phyloP scores from a whole-genome alignment of 73 alveolate genomes.

The Paramecium pentaurelia region DNA sequence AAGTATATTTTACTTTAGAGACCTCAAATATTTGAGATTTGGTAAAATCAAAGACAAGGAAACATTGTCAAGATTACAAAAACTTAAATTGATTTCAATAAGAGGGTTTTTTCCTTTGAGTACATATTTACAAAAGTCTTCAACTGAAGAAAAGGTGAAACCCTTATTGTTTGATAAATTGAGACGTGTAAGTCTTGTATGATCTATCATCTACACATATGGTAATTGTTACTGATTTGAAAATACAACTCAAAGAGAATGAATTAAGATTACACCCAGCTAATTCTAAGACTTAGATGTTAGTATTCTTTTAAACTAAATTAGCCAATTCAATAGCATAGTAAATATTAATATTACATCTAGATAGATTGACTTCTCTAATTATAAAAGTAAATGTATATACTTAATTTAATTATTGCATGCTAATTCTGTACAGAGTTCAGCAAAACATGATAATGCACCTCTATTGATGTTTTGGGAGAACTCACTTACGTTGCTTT shows the following conservation, averaged over 20 bases:
- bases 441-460: constrained; percentile 28
- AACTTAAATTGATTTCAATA: background rate
- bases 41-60: background rate
- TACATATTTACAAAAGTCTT: constrained; percentile 16
- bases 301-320: background rate
- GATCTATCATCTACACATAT: constrained; percentile 23
- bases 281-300: background rate
- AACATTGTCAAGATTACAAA: background rate
- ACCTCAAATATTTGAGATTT: background rate
- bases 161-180: background rate
- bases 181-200: background rate
- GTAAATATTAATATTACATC: constrained; percentile 13
- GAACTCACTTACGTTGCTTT: background rate
- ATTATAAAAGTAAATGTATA: no score
- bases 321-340: constrained; percentile 35
- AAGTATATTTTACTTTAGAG: background rate
- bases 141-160: background rate
- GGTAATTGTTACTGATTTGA: background rate
- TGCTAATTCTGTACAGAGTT: background rate
- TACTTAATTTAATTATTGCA: background rate
- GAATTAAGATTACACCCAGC: constrained; percentile 35
- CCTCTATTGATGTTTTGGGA: background rate
- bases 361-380: background rate
- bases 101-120: constrained; percentile 13
- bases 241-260: constrained; percentile 11